Percentiles rank a stretch among this genome's conserved stretches.
Conservation (phyloP, 2,329 filamentous ascomycete genomes). For the Emergomyces pasteurianus region DNA sequence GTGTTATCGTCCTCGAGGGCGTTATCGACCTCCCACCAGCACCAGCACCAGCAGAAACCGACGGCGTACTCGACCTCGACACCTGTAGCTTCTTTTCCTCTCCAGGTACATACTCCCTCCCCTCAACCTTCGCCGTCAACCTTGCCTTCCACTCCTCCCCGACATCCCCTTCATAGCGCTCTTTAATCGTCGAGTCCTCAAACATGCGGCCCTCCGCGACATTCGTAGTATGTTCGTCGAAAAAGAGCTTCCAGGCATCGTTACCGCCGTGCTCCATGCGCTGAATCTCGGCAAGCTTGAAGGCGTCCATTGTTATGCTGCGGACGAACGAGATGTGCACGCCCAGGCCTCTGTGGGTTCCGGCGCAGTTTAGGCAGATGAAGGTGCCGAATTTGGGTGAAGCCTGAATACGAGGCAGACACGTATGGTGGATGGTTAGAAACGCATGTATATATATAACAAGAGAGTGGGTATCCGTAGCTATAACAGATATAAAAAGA, state of each 20-base stretch:
- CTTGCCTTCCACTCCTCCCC: slow-evolving; percentile 95
- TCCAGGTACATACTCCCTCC: slow-evolving; percentile 67
- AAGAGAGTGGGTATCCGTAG: neutral
- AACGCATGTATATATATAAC: neutral
- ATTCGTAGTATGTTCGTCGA: slow-evolving; percentile 58
- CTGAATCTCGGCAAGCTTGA: slow-evolving; percentile 84
- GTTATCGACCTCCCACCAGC: neutral
- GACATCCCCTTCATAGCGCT: slow-evolving; percentile 77
- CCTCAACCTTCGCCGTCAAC: slow-evolving; percentile 76
- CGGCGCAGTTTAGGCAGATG: slow-evolving; percentile 93
- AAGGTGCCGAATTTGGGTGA: slow-evolving; percentile 97
- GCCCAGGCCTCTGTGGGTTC: slow-evolving; percentile 84
- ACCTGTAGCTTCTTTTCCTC: slow-evolving; percentile 42
- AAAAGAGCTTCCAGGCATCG: slow-evolving; percentile 75
- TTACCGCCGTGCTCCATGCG: slow-evolving; percentile 92
- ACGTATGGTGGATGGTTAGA: slow-evolving; percentile 1
- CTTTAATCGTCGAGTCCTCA: slow-evolving; percentile 79
- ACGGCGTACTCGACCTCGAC: slow-evolving; percentile 30
- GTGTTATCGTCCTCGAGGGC: slow-evolving; percentile 10
- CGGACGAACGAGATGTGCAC: slow-evolving; percentile 98
- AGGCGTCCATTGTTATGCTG: slow-evolving; percentile 96
- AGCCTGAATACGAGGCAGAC: slow-evolving; percentile 33
- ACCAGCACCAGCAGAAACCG: slow-evolving; percentile 14
- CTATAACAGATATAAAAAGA: neutral
- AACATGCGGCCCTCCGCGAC: slow-evolving; percentile 58